These are phyloP conservation scores for Cordyceps cateniannulata DNA, from an alignment of 2,329 filamentous ascomycete genomes.

Conservation along the genomic window DNA sequence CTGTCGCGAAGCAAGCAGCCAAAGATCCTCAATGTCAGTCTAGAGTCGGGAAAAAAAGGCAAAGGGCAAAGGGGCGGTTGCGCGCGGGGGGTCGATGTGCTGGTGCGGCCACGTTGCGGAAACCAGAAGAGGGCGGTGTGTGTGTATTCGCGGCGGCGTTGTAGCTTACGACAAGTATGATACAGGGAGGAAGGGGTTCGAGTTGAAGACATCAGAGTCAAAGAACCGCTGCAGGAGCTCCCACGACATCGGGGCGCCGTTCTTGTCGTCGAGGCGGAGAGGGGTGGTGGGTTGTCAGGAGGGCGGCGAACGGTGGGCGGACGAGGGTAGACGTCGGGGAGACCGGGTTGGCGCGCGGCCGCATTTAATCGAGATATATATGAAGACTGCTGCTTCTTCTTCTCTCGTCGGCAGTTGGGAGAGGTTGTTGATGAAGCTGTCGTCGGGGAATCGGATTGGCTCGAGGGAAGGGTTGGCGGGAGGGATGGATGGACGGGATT, in stretches of 20 bases:
- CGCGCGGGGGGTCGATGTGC: not conserved
- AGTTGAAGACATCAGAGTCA: conserved; percentile 91
- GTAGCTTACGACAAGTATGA: conserved; percentile 75
- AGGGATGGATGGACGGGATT: not conserved
- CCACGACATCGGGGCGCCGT: conserved; percentile 59
- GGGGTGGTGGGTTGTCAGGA: not conserved
- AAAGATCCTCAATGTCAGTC: conserved; percentile 4
- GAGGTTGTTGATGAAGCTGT: not conserved
- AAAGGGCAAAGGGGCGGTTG: not conserved
- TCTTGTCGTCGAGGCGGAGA: not conserved
- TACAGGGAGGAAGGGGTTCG: conserved; percentile 81
- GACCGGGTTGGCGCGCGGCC: conserved; percentile 2
- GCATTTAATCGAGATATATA: conserved; percentile 1
- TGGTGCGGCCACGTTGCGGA: not conserved
- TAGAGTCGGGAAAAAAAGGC: not conserved
- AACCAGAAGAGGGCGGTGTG: not conserved
- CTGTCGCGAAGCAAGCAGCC: conserved; percentile 37
- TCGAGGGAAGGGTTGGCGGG: not conserved
- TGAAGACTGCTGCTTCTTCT: not conserved
- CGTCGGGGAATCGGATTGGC: not conserved
- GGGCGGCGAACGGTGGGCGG: conserved; percentile 3
- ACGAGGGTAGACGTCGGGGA: not conserved
- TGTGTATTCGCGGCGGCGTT: not conserved
- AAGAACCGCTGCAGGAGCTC: conserved; percentile 85
- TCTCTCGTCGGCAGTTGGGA: not conserved